Base-by-base conservation (phyloP, 805 yeast genomes). In the Metschnikowia drakensbergensis region DNA sequence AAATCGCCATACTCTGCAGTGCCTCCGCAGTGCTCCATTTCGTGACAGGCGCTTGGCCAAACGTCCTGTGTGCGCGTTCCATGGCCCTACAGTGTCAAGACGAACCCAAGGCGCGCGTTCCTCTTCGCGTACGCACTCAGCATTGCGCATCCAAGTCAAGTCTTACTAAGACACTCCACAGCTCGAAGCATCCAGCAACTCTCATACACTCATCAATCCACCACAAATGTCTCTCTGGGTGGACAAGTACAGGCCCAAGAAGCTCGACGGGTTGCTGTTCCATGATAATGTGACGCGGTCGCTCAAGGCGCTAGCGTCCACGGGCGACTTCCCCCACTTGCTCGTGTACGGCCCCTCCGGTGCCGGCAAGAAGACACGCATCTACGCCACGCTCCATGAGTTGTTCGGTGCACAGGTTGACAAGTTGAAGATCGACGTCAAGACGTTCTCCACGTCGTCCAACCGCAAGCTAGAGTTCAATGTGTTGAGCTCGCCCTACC, bases 281-380 rank as follows among this genome's bases (percentile, higher is more conserved):
- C 96, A 90, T 61, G 67, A 66, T 0, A 77, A 75, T 3, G 78
- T 91, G 28, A 81, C 96, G 0, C 65, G 71, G 33, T 79, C 85
- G 49, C 71, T 94, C 32, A 66, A 71, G 40, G 82, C 94, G 2
- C 67, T 85, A 36, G 75, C 78, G 40, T 65, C 77, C 0, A 78
- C 88, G 2, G 91, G 90, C 0, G 97, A 94, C 64, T 84, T 94
- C 60, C 99, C 99, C 1, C 99, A 94, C 70, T 67, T 94, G 41
- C 71, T 94, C 27, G 80, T 94, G 2, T 92, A 92, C 63, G 99
- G 99, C 0, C 98, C 99, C 1, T 82, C 90, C 33, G 99, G 99
- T 4, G 88, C 96, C 11, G 99, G 99, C 50, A 94, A 94, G 64
- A 95, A 94, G 72, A 94, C 99, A 7, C 79, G 99, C 54, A 86